Evolutionary conservation across 257 asterid genomes (phyloP).

Genomic region (Salvia miltiorrhiza): DNA sequence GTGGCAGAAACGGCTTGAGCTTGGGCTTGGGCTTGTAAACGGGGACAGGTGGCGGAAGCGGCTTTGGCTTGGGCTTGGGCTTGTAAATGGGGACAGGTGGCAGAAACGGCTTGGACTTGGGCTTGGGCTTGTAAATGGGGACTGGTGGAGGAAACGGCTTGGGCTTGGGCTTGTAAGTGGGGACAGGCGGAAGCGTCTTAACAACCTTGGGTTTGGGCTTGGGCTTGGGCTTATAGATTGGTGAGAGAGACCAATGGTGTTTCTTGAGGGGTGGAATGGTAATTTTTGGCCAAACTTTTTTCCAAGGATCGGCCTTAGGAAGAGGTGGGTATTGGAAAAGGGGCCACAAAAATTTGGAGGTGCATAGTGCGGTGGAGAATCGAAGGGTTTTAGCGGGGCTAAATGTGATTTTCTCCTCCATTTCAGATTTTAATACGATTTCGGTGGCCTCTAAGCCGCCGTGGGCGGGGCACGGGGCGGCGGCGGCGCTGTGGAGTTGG

Average conservation of each 20-base stretch:
- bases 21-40: slow-evolving; percentile 16
- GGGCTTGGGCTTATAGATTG: slow-evolving; percentile 16
- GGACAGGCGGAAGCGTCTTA: neutral
- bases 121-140: slow-evolving; percentile 15
- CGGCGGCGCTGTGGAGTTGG: slow-evolving; percentile 68
- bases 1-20: slow-evolving; percentile 25
- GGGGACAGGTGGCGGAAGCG: slow-evolving; percentile 20
- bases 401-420: slow-evolving; percentile 35
- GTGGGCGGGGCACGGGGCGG: slow-evolving; percentile 67
- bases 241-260: neutral
- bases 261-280: slow-evolving; percentile 18
- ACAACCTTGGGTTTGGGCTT: neutral
- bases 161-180: neutral
- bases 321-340: slow-evolving; percentile 50
- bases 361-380: slow-evolving; percentile 71
- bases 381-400: slow-evolving; percentile 38
- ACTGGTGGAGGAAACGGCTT: slow-evolving; percentile 22
- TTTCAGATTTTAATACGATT: slow-evolving; percentile 37
- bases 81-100: slow-evolving; percentile 10
- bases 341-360: slow-evolving; percentile 81
- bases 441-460: slow-evolving; percentile 51
- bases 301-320: slow-evolving; percentile 29
- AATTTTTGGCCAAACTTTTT: slow-evolving; percentile 34
- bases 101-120: slow-evolving; percentile 25
- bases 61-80: slow-evolving; percentile 35